These are phyloP conservation scores for Salix viminalis DNA, from an alignment of 345 rosid species.

Conservation along the genomic window DNA sequence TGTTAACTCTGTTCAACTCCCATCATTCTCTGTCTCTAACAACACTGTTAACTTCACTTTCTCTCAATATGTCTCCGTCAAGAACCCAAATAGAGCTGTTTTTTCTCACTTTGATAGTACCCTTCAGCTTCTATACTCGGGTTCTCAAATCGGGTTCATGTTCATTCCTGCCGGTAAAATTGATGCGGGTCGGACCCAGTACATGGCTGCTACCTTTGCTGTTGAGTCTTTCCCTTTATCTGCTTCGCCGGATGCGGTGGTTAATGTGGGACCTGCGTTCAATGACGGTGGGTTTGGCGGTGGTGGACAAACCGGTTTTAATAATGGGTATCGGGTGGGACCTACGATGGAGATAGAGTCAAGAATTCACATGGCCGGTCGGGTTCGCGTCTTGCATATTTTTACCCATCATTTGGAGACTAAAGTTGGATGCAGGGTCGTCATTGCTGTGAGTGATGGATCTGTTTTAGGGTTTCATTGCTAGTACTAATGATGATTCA, in stretches of 20 bases:
- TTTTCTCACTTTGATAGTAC: slow-evolving; percentile 94
- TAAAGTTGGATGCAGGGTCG: slow-evolving; percentile 61
- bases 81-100: slow-evolving; percentile 75
- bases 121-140: slow-evolving; percentile 82
- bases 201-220: slow-evolving; percentile 93
- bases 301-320: slow-evolving; percentile 7
- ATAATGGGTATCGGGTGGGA: slow-evolving; percentile 48
- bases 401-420: slow-evolving; percentile 80
- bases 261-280: slow-evolving; percentile 26
- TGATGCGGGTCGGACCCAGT: slow-evolving; percentile 67
- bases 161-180: slow-evolving; percentile 95
- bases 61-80: slow-evolving; percentile 80
- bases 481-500: slow-evolving; percentile 20
- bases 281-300: slow-evolving; percentile 29
- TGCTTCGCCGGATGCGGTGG: slow-evolving; percentile 18
- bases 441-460: slow-evolving; percentile 70
- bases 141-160: slow-evolving; percentile 90
- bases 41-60: slow-evolving; percentile 83
- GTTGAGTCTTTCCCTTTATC: slow-evolving; percentile 71
- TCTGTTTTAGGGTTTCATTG: slow-evolving; percentile 87
- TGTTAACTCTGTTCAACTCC: slow-evolving; percentile 83
- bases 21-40: slow-evolving; percentile 83
- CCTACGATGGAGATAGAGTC: slow-evolving; percentile 92
- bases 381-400: slow-evolving; percentile 73
- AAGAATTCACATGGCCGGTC: slow-evolving; percentile 66